Conservation (phyloP, 257 asterid species). For the Solanum habrochaites region DNA sequence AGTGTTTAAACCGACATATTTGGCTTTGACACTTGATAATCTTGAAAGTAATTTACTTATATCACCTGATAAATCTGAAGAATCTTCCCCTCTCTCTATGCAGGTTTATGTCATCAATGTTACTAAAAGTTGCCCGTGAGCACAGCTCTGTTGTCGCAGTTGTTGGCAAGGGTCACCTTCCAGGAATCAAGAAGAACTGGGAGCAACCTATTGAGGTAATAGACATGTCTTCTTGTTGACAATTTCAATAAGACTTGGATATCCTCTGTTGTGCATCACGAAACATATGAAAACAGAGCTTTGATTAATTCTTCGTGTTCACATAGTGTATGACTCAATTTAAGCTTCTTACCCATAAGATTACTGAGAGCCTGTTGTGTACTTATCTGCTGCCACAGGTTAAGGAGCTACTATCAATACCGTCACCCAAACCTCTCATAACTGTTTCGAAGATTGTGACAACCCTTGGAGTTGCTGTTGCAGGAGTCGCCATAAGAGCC, state of each 20-base stretch:
- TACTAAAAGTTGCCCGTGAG: constrained; percentile 55
- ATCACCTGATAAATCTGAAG: neutral
- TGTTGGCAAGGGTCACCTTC: constrained; percentile 89
- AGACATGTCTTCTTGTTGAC: neutral
- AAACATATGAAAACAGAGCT: neutral
- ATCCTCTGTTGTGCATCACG: neutral
- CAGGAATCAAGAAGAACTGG: constrained; percentile 84
- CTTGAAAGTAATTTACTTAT: neutral
- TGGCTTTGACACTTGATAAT: neutral
- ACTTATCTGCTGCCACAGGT: constrained; percentile 20
- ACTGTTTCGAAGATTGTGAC: constrained; percentile 30
- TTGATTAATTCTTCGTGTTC: neutral
- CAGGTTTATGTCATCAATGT: constrained; percentile 77
- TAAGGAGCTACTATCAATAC: constrained; percentile 37
- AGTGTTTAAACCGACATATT: neutral
- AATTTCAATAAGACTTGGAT: neutral
- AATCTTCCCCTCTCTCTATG: neutral
- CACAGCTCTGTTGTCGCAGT: constrained; percentile 87
- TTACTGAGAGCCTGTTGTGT: neutral
- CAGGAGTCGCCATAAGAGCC: constrained; percentile 58
- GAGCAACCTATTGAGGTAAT: constrained; percentile 66
- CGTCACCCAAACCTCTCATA: constrained; percentile 23
- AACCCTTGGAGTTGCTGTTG: constrained; percentile 59
- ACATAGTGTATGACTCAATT: neutral
- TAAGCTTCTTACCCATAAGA: neutral